phyloP scores from a whole-genome alignment of 768 basidiomycete species.

The Hirschioporus abietinus region DNA sequence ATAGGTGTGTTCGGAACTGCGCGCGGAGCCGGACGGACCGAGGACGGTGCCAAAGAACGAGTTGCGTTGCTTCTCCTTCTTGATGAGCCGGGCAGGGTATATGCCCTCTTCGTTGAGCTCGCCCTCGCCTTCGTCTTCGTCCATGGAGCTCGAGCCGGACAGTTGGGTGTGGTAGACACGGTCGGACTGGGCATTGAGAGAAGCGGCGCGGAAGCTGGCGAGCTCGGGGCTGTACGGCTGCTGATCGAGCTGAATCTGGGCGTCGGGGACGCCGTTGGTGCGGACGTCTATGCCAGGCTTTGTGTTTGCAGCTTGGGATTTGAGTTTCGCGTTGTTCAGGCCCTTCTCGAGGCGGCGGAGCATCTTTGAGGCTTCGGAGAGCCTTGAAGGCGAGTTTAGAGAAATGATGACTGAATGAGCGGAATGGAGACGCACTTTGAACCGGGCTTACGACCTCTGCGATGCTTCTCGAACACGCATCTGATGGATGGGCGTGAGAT shows the following conservation, averaged over 20 bases:
- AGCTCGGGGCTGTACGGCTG: background rate
- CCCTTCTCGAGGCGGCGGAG: slow-evolving; percentile 82
- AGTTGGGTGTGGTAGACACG: slow-evolving; percentile 31
- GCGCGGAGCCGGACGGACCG: slow-evolving; percentile 44
- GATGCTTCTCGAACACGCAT: slow-evolving; percentile 85
- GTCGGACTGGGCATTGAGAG: slow-evolving; percentile 16
- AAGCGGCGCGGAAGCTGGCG: slow-evolving; percentile 4
- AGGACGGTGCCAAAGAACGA: slow-evolving; percentile 83
- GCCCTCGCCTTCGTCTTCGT: slow-evolving; percentile 63
- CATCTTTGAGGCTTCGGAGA: slow-evolving; percentile 89
- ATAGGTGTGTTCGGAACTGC: slow-evolving; percentile 30
- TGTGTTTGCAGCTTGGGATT: slow-evolving; percentile 39
- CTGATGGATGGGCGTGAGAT: slow-evolving; percentile 30
- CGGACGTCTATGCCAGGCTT: slow-evolving; percentile 26
- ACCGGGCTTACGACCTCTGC: slow-evolving; percentile 82
- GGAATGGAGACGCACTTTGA: slow-evolving; percentile 59
- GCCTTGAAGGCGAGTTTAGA: slow-evolving; percentile 33
- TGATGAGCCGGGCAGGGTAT: slow-evolving; percentile 72
- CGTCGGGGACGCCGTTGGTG: slow-evolving; percentile 28
- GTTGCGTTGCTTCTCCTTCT: slow-evolving; percentile 62
- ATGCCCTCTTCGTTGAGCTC: slow-evolving; percentile 59
- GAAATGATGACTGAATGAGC: slow-evolving; percentile 8
- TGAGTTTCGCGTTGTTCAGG: slow-evolving; percentile 69
- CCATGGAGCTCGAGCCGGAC: slow-evolving; percentile 33
- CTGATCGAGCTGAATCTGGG: slow-evolving; percentile 18